These are phyloP conservation scores for Cryptomeria japonica DNA, from an alignment of 75 land plant species.

Conservation along the genomic window DNA sequence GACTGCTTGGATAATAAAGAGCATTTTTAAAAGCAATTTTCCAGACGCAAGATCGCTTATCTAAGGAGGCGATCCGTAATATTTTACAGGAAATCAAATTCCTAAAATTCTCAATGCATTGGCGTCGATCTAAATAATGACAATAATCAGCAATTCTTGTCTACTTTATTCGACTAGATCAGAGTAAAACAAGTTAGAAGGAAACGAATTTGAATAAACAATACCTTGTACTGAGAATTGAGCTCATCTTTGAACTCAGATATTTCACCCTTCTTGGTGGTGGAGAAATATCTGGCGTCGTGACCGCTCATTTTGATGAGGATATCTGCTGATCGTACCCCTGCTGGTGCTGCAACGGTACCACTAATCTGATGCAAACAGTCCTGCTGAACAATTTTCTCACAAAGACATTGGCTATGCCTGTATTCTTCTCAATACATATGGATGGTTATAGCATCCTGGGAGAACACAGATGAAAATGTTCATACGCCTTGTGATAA, in stretches of 20 bases:
- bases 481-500: no score
- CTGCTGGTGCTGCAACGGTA: neutral
- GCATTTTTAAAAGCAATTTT: neutral
- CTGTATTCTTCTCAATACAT: no score
- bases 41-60: neutral
- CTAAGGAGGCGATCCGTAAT: neutral
- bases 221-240: slow-evolving; percentile 99
- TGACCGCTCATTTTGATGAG: slow-evolving; percentile 85
- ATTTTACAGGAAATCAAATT: neutral
- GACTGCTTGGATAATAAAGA: neutral
- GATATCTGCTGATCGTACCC: neutral
- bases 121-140: neutral
- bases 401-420: no score
- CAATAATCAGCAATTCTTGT: neutral
- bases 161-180: neutral
- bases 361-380: no score
- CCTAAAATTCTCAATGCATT: neutral
- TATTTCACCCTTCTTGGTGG: slow-evolving; percentile 99
- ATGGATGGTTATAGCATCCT: no score
- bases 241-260: slow-evolving; percentile 99
- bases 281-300: slow-evolving; percentile 99
- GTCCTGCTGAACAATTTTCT: no score
- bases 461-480: no score
- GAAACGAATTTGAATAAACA: neutral
- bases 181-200: neutral